Percentiles rank a stretch among this genome's conserved stretches.
These are phyloP conservation scores for Apiospora aurea DNA, from an alignment of 2,329 filamentous ascomycete genomes.

Conservation along the genomic window DNA sequence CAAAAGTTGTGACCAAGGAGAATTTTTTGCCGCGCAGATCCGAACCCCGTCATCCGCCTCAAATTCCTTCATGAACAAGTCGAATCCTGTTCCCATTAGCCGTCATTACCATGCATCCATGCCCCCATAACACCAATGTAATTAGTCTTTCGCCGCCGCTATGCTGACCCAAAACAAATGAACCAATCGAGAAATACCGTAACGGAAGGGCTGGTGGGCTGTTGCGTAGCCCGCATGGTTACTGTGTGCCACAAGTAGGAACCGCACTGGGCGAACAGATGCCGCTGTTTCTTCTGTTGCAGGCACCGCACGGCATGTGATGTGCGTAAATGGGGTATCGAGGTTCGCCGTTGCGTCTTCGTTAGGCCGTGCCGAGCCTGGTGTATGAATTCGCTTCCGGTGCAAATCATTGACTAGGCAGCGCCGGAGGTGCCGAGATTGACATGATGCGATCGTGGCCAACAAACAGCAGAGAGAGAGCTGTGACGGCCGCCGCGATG, in stretches of 20 bases:
- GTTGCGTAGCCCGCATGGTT: neutral
- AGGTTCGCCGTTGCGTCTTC: slow-evolving; percentile 35
- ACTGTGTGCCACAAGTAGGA: neutral
- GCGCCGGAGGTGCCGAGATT: slow-evolving; percentile 45
- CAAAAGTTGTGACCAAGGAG: neutral
- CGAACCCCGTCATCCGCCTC: slow-evolving; percentile 6
- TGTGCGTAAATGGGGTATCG: slow-evolving; percentile 28
- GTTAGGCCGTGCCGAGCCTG: slow-evolving; percentile 34
- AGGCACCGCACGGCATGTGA: slow-evolving; percentile 12
- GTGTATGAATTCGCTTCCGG: neutral
- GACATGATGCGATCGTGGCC: slow-evolving; percentile 51
- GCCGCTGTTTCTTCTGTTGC: neutral
- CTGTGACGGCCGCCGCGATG: slow-evolving; percentile 52
- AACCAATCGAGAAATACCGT: slow-evolving; percentile 22
- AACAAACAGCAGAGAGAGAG: slow-evolving; percentile 57
- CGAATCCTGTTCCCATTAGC: slow-evolving; percentile 24
- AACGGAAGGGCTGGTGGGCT: slow-evolving; percentile 24
- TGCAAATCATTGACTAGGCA: slow-evolving; percentile 29
- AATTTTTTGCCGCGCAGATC: neutral
- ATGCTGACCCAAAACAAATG: slow-evolving; percentile 33
- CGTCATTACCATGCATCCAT: slow-evolving; percentile 7
- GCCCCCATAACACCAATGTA: slow-evolving; percentile 32
- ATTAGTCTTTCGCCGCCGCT: slow-evolving; percentile 35
- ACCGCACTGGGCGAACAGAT: neutral
- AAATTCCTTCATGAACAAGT: slow-evolving; percentile 22